Evolutionary conservation across 1,139 yeast genomes (phyloP), one percentile per base, ranked within the genome.

Genomic region (Yamadazyma atmosphaerica): DNA sequence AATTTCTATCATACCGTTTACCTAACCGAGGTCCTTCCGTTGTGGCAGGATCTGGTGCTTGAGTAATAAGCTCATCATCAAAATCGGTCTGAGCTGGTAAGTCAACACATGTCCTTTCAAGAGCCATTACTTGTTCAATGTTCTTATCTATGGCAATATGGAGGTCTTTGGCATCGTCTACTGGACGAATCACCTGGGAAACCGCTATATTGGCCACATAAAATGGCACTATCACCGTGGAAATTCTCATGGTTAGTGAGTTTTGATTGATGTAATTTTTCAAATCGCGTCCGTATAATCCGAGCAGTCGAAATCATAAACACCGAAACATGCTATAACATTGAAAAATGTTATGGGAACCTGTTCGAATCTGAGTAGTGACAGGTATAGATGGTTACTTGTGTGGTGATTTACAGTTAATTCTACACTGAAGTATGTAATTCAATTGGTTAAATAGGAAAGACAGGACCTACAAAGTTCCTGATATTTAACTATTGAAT

Each of bases 1-100:
- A 72, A 9, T 71, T 69, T 37, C 71, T 67, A 45, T 72, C 68
- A 31, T 70, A 55, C 34, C 42, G 33, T 22, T 39, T 39, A 12
- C 33, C 35, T 12, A 38, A 19, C 13, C 11, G 6, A 12, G 19
- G 18, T 18, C 8, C 25, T 13, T n/a, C 17, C 4, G 31, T 28
- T 11, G 31, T 28, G n/a, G 72, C 21, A 67, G 37, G 29, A 10
- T 36, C 32, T 25, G 40, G 35, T 15, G 42, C 36, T 6, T 19
- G 22, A 10, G 32, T 21, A 23, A 23, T 45, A 41, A 11, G 35
- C 12, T 8, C 26, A 19, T 19, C 12, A 23, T 17, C 46, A 19
- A 19, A 19, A 6, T 19, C 22, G 9, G 22, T 19, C 22, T 19
- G 22, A 19, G 6, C 9, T 19, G 22, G 22, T 19, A 6, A 9